Conservation (phyloP, 345 rosid species). For the Hibiscus trionum region DNA sequence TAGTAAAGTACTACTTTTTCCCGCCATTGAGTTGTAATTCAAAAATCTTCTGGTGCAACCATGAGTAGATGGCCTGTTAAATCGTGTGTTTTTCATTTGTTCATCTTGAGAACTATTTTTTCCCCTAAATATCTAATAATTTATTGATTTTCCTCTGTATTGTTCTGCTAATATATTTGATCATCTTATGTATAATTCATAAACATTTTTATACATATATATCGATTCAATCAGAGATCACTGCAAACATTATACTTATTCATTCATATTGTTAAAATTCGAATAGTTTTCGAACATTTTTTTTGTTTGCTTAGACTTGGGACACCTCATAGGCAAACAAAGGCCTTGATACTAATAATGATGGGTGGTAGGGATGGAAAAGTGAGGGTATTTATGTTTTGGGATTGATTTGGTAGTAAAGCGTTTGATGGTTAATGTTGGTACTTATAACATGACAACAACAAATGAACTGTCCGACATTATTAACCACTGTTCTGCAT, state of each 20-base stretch:
- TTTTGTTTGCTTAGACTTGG: too few species aligned
- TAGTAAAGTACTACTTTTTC: background rate
- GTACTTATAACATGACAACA: background rate
- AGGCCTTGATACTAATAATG: background rate
- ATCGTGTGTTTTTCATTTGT: background rate
- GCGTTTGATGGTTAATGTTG: background rate
- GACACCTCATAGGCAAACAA: too few species aligned
- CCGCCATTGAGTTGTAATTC: conserved; percentile 10
- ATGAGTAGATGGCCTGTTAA: background rate
- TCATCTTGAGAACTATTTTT: background rate
- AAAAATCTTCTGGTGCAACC: conserved; percentile 1
- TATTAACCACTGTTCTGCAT: background rate
- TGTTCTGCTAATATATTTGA: background rate
- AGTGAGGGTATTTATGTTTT: background rate
- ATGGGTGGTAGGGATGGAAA: background rate
- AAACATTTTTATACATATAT: background rate
- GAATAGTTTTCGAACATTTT: too few species aligned
- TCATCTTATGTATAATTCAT: background rate
- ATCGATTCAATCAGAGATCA: background rate
- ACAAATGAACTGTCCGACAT: conserved; percentile 3
- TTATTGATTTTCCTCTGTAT: background rate
- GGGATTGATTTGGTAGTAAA: background rate
- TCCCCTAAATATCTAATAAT: background rate
- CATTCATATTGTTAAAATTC: too few species aligned
- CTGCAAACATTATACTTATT: too few species aligned